Base-by-base conservation (phyloP, 2,329 filamentous ascomycete species). In the Trichoderma afroharzianum region DNA sequence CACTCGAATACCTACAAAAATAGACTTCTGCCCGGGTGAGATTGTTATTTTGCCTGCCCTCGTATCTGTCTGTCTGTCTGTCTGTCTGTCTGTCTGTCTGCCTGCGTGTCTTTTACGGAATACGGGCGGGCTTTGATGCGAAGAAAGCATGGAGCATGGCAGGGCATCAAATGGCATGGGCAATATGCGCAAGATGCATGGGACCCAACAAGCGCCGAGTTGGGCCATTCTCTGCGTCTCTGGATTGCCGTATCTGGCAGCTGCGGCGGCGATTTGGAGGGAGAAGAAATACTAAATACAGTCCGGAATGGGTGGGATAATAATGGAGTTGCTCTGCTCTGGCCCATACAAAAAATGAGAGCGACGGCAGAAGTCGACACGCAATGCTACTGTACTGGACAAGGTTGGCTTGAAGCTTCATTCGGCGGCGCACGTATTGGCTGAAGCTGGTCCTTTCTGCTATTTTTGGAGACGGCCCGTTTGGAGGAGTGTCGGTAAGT, bases 401-500 rank as follows among this genome's bases (percentile, higher is more conserved):
- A 43, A 43, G 39, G 39, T 43, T 43, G 36, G 36, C 36, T 43
- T 32, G 18, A 26, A 33, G 33, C 36, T n/a, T 58, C 64, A 47
- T 68, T 61, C 21, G n/a, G 66, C 30, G 66, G 36, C 55, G 53
- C 55, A 30, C 15, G 39, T 33, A 69, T 69, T 69, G 66, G 66
- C 43, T 21, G 43, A 43, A 43, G 39, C 39, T n/a, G 39, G 43
- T 8, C 43, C 43, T 6, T 6, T n/a, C 39, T n/a, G 39, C 66
- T 69, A 69, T 69, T 69, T 69, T 69, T 69, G 66, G 66, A 69
- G 59, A 69, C 66, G 66, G 39, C 39, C 39, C 50, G 47, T 36
- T 18, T 58, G 43, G 47, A 53, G 47, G n/a, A n/a, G 3, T 36
- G 33, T 36, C 33, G 33, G 33, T 36, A 36, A 2, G 47, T 24